Evolutionary conservation across 768 basidiomycete species (phyloP), one percentile per base, ranked within the genome.

Genomic region (Gyrodon lividus): DNA sequence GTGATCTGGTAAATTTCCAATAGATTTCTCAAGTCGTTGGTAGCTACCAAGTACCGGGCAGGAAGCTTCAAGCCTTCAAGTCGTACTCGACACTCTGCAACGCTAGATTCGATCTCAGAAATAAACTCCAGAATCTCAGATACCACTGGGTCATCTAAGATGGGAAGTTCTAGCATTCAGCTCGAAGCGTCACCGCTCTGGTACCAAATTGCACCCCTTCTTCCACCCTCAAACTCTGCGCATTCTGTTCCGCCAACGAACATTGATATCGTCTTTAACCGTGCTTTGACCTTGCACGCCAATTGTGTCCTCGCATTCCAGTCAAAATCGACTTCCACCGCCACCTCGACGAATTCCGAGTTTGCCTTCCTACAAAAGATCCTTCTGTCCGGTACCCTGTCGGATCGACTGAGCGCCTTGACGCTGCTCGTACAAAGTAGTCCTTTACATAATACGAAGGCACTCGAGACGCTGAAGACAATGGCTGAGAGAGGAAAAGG

Each of bases 381-480:
- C 50, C 83, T 97, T 22, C 77, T 83, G 34, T 86, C 85, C 22
- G 96, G 96, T 50, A 98, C 96, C 3, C 82, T 95, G 14, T 92
- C 91, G 14, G 96, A 98, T 65, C 80, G 92, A 48, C 81, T 98
- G 1, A 91, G 91, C 56, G 95, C 96, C 0, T 75, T 98, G 46
- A 92, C 93, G 17, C 73, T 98, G 35, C 76, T 98, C 43, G 91
- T 94, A 17, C 89, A 96, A 69, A 83, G 85, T 46, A 89, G 88
- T 44, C 95, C 95, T 2, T 55, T 95, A 54, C 92, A 96, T 64
- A 92, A 95, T 61, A 79, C 78, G 7, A 85, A 84, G 57, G 89
- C 92, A 0, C 70, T 97, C 45, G 90, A 92, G 50, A 79, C 77
- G 2, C 69, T 98, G 48, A 82, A 83, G 63, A 70, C 70, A 3